These are phyloP conservation scores for Anthracocystis panici-leucophaei DNA, from an alignment of 1,284 basidiomycete species.

Conservation along the genomic window DNA sequence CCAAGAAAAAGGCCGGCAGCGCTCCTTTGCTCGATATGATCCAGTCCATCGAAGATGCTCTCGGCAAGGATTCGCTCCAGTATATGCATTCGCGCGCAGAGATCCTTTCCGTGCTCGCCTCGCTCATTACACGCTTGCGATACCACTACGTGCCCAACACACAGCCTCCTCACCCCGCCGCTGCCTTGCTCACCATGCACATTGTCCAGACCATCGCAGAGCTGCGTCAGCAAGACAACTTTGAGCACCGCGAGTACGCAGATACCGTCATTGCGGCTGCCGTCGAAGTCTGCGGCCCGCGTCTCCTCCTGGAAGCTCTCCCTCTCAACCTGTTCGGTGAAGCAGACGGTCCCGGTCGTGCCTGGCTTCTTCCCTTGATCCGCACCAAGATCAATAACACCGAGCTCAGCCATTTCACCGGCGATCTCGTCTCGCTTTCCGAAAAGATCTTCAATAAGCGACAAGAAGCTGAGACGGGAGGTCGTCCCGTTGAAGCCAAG, in stretches of 20 bases:
- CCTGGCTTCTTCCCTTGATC: constrained; percentile 91
- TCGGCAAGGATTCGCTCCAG: constrained; percentile 64
- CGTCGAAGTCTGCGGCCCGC: constrained; percentile 87
- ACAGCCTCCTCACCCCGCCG: constrained; percentile 70
- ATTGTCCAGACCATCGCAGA: constrained; percentile 82
- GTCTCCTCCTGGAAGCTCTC: constrained; percentile 79
- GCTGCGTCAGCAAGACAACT: constrained; percentile 81
- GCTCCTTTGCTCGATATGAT: constrained; percentile 56
- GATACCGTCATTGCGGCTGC: constrained; percentile 84
- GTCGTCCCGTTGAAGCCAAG: constrained; percentile 81
- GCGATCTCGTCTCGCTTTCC: constrained; percentile 91
- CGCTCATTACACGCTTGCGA: constrained; percentile 59
- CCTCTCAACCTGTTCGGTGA: constrained; percentile 80
- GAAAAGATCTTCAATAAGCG: constrained; percentile 83
- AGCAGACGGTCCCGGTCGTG: constrained; percentile 76
- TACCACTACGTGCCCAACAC: constrained; percentile 50
- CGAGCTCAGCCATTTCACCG: constrained; percentile 85
- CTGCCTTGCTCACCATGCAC: constrained; percentile 79
- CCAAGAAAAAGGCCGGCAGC: constrained; percentile 33
- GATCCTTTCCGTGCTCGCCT: constrained; percentile 60
- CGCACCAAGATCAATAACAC: constrained; percentile 82
- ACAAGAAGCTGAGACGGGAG: constrained; percentile 78
- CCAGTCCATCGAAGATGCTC: constrained; percentile 55
- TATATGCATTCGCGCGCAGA: constrained; percentile 63
- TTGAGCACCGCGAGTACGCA: constrained; percentile 90